Evolutionary conservation across 2,329 filamentous ascomycete species (phyloP), one percentile per base, ranked within the genome.

Genomic region (Aaosphaeria arxii): DNA sequence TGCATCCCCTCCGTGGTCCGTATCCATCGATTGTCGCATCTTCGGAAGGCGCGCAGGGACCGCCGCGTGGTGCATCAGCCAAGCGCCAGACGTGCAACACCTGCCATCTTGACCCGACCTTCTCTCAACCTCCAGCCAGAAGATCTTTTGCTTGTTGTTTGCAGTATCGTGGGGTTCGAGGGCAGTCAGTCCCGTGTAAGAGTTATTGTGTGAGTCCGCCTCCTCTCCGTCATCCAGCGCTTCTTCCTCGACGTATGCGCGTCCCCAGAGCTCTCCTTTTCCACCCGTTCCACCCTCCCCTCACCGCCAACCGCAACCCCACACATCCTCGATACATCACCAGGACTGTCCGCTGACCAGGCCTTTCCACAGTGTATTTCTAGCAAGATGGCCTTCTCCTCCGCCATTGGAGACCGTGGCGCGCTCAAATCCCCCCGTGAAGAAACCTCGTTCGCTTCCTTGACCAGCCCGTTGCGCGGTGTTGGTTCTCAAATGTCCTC

Each of bases 341-440:
- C 32, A 47, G 44, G 50, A 47, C 51, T 51, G 48, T 46, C 48
- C 51, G 58, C 65, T 70, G 64, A 70, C 59, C 7, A n/a, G 40
- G 41, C 40, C 42, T 11, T 30, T 13, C n/a, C 38, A 43, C 61
- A 68, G 65, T 69, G 66, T 69, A 68, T 67, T 69, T 69, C 56
- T 70, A 69, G 60, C 57, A 61, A 61, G 47, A 88, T 88, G 85
- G 81, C 84, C 58, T 87, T 82, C 73, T 81, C 81, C 58, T 78
- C 80, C 65, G 78, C 79, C 64, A 72, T 82, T 66, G 82, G 75
- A 66, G 82, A 83, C 63, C 78, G 81, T 68, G 88, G 89, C 81
- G 88, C 92, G 74, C 91, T 72, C 85, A 88, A 72, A 45, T 88
- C 88, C 59, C 83, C 89, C 47, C 83, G 85, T 61, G 87, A 86